Evolutionary conservation across 2,329 filamentous ascomycete species (phyloP), one percentile per base, ranked within the genome.

Genomic region (Diplodia mutila): DNA sequence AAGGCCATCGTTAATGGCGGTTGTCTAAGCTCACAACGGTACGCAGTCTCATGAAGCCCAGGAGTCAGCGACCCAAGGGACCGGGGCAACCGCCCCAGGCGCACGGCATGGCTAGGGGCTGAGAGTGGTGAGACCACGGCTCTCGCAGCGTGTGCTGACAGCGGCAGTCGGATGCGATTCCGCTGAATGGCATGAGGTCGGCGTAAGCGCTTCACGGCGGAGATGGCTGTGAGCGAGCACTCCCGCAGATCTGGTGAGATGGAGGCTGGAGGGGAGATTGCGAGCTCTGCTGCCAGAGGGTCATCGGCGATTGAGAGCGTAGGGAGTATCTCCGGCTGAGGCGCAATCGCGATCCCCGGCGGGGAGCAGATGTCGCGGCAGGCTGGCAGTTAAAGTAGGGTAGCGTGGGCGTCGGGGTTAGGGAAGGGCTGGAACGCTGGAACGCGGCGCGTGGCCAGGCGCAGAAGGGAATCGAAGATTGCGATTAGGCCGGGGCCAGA

Each of bases 391-490:
- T 59, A 59, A n/a, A 46, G 54, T 59, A 59, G 54, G 46, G 54
- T 32, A n/a, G 27, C 4, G 37, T 27, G 23, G 42, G 57, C 25
- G 18, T 32, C 42, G 57, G 42, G 57, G 57, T 42, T 61, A 61
- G 57, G 57, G 57, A 37, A 46, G 54, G 27, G 54, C 54, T 59
- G 54, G 54, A 34, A 27, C 39, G 57, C n/a, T 39, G 25, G 42
- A 32, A n/a, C n/a, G n/a, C n/a, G n/a, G n/a, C n/a, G 55, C 55
- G 55, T 61, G 57, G 39, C 9, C 23, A 12, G 54, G 46, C 46
- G 25, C 39, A 18, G 39, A 49, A 61, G 57, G 46, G 39, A 61
- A 61, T 61, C 57, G 57, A 61, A 61, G 57, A 61, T 61, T 48
- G 57, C 57, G 57, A 46, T 59, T 59, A 59, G 54, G 54, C 54